Conservation (phyloP, 768 basidiomycete genomes). For the Kwoniella sp. region DNA sequence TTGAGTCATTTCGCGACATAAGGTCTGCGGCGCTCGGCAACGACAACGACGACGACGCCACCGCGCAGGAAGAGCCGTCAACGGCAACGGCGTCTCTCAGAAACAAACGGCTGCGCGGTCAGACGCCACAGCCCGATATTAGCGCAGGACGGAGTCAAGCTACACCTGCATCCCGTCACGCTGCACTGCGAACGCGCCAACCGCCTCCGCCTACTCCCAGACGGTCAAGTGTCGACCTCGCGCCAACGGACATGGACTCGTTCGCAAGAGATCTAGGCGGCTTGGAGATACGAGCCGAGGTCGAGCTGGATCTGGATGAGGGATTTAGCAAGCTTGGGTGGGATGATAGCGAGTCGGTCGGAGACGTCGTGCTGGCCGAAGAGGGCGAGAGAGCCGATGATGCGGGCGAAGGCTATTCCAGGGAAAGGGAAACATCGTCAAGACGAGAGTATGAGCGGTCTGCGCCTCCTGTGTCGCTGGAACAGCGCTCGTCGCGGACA, state of each 20-base stretch:
- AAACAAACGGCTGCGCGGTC: no score
- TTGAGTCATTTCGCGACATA: no score
- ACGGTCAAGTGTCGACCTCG: conserved; percentile 25
- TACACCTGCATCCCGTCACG: no score
- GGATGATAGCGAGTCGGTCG: not conserved
- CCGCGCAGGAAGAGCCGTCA: no score
- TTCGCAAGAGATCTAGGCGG: conserved; percentile 23
- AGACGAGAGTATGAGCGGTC: no score
- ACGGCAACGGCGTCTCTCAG: no score
- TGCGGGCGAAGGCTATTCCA: not conserved
- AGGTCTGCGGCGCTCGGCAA: no score
- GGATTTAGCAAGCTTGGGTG: conserved; percentile 5
- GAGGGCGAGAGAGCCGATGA: not conserved
- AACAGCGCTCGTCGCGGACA: no score
- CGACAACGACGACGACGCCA: no score
- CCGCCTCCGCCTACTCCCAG: conserved; percentile 18
- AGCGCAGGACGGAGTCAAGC: no score
- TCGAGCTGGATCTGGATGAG: conserved; percentile 37
- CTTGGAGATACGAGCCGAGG: conserved; percentile 23
- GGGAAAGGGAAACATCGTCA: not conserved
- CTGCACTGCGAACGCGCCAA: not conserved
- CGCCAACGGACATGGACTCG: conserved; percentile 28
- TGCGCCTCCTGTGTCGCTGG: no score
- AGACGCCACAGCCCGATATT: no score
- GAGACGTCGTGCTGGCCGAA: not conserved